These are phyloP conservation scores for Lentinula novae-zelandiae DNA, from an alignment of 1,284 basidiomycete species.

Conservation along the genomic window DNA sequence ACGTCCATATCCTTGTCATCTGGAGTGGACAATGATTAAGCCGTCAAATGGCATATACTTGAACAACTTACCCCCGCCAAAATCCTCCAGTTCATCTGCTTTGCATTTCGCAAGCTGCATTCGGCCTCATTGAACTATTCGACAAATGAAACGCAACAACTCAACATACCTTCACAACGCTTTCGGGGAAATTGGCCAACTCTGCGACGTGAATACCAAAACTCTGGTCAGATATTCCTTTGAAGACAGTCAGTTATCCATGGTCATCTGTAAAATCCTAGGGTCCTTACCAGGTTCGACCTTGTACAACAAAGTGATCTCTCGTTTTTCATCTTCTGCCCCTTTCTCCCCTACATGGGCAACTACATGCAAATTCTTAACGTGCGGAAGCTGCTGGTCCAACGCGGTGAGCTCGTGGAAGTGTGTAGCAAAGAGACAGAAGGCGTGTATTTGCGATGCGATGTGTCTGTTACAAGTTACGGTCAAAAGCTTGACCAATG, in stretches of 20 bases:
- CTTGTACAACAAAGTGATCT: conserved; percentile 94
- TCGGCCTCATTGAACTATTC: neutral
- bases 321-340: conserved; percentile 64
- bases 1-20: conserved; percentile 33
- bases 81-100: conserved; percentile 96
- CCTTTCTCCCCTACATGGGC: conserved; percentile 77
- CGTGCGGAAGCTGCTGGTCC: conserved; percentile 81
- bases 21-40: conserved; percentile 11
- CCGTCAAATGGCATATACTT: neutral
- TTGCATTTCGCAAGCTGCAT: conserved; percentile 87
- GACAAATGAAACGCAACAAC: neutral
- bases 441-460: conserved; percentile 85
- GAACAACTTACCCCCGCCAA: conserved; percentile 51
- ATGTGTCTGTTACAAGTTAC: conserved; percentile 67
- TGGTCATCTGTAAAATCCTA: neutral
- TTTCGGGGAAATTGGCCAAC: conserved; percentile 94
- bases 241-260: neutral
- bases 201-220: conserved; percentile 99
- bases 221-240: conserved; percentile 89
- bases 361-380: conserved; percentile 95
- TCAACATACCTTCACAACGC: conserved; percentile 76
- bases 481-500: neutral
- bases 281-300: conserved; percentile 79
- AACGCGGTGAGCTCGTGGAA: conserved; percentile 97
- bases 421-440: conserved; percentile 96